Evolutionary conservation across 1,284 basidiomycete species (phyloP), one percentile per base, ranked within the genome.

Genomic region (Phlebopus sp.): DNA sequence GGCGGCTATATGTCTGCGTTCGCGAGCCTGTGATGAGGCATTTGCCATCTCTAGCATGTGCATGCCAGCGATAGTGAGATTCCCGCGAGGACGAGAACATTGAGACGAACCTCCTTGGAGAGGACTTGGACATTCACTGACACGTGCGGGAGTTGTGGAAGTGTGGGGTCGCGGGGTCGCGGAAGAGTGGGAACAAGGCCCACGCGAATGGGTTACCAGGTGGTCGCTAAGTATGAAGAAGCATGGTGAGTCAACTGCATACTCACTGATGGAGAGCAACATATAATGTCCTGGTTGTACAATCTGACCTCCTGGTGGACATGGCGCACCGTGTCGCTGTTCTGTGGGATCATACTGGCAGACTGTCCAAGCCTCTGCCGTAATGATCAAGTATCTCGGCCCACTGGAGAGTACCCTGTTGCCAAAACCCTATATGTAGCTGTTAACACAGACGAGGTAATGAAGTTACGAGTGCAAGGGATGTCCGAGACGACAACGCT

Each of bases 21-120:
- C n/a, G 47, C 37, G 44, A 3, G 43, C 49, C 51, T 5, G 53
- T 55, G 14, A 59, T 49, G 32, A 57, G 53, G 44, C 59, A 58
- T 42, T 51, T 54, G 0, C 52, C 42, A 46, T 49, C 44, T 23
- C 49, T 23, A 17, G 31, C 29, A 40, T 38, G 27, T 41, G 17
- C 34, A 41, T 30, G 45, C n/a, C n/a, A 10, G 44, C 25, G 13
- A 38, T 36, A 39, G 15, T 23, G 38, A 39, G 38, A 14, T 39
- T 39, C 38, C 38, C 27, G 14, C 19, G 19, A 39, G 21, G 18
- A n/a, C 13, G n/a, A n/a, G 19, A 39, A 11, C 11, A 13, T 10
- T 39, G 25, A 39, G 38, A 6, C 4, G 25, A 39, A 29, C n/a
- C 25, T 25, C 38, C 35, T n/a, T 13, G 10, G 19, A 25, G 25